These are phyloP conservation scores for Rhododendron molle DNA, from an alignment of 148 eudicot species.

Conservation along the genomic window DNA sequence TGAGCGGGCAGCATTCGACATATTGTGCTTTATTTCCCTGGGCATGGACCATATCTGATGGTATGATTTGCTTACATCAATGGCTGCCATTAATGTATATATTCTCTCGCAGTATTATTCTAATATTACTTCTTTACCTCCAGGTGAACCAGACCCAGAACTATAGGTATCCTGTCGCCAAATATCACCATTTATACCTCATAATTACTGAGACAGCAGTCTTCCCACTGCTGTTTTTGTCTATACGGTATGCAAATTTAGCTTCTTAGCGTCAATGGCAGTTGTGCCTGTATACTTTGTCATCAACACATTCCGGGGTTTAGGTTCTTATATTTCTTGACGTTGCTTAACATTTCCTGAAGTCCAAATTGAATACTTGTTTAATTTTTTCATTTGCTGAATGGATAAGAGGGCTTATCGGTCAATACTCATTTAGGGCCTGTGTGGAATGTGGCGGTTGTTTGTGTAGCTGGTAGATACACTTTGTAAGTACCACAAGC, in stretches of 20 bases:
- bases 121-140: conserved; percentile 12
- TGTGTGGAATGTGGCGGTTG: not conserved
- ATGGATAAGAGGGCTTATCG: not conserved
- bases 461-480: not conserved
- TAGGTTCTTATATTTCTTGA: too few species aligned
- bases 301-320: too few species aligned
- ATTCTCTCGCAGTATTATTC: not conserved
- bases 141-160: conserved; percentile 99
- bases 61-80: conserved; percentile 27
- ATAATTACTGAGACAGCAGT: conserved; percentile 91
- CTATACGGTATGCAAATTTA: conserved; percentile 61
- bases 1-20: conserved; percentile 92
- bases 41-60: conserved; percentile 99
- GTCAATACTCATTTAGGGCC: not conserved
- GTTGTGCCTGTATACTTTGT: not conserved
- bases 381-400: not conserved
- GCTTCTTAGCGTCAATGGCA: not conserved
- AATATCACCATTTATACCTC: conserved; percentile 97
- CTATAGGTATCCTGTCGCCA: conserved; percentile 92
- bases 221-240: conserved; percentile 89
- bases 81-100: not conserved
- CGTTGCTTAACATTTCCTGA: too few species aligned
- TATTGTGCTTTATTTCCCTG: conserved; percentile 97
- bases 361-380: not conserved
- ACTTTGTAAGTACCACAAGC: not conserved